Evolutionary conservation across 2,329 filamentous ascomycete species (phyloP).

Genomic region (Neonectria magnoliae): DNA sequence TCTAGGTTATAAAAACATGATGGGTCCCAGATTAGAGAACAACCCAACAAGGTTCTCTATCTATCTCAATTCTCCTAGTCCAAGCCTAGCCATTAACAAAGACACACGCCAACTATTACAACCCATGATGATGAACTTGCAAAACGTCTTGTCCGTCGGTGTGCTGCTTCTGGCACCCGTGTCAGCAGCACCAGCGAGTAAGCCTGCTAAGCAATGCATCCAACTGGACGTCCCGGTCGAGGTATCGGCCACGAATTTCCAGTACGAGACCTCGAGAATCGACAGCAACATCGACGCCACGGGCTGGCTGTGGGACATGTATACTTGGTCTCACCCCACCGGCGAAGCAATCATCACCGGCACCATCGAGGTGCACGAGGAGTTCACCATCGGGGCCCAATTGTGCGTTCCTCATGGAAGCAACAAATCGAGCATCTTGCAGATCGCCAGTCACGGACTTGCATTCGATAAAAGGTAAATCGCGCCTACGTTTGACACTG

Average conservation of each 20-base stretch:
- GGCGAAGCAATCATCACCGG: background rate
- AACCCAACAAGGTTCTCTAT: background rate
- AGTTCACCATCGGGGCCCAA: slow-evolving; percentile 30
- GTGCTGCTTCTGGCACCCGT: background rate
- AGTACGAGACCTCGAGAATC: background rate
- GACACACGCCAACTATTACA: background rate
- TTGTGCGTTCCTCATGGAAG: slow-evolving; percentile 28
- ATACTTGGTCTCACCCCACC: background rate
- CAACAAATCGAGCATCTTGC: slow-evolving; percentile 39
- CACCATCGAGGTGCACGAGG: background rate
- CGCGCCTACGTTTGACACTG: background rate
- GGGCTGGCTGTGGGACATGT: background rate
- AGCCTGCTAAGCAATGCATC: background rate
- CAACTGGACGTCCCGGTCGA: background rate
- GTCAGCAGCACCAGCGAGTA: background rate
- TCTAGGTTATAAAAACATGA: background rate
- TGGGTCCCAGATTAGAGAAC: background rate
- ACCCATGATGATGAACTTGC: background rate
- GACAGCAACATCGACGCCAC: background rate
- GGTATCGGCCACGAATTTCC: background rate
- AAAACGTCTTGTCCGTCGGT: background rate
- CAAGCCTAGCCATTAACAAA: too few relatives aligned
- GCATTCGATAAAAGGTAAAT: slow-evolving; percentile 15
- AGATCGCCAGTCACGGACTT: slow-evolving; percentile 52
- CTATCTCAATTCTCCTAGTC: too few relatives aligned